phyloP scores from a whole-genome alignment of 495 filamentous ascomycete genomes.

The Talaromyces adpressus region DNA sequence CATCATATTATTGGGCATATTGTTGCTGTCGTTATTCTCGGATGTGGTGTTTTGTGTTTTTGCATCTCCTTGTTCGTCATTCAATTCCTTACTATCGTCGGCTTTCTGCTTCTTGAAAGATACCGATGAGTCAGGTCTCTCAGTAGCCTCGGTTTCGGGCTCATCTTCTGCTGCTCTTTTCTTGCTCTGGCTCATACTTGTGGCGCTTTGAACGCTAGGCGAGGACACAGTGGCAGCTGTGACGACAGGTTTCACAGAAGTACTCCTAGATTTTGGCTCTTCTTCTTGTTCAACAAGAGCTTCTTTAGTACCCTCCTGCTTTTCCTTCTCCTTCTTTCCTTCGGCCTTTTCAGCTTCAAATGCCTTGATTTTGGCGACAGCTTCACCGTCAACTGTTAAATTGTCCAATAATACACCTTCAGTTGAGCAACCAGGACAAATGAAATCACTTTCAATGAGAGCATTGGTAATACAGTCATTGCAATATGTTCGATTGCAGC shows the following conservation, averaged over 20 bases:
- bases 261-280: not conserved
- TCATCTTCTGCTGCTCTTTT: conserved; percentile 79
- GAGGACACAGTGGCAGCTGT: conserved; percentile 14
- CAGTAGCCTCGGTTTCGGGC: conserved; percentile 28
- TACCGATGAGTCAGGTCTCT: conserved; percentile 15
- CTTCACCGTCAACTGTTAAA: conserved; percentile 72
- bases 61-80: conserved; percentile 13
- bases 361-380: conserved; percentile 65
- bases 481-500: conserved; percentile 96
- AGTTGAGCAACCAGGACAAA: conserved; percentile 83
- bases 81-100: conserved; percentile 20
- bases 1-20: conserved; percentile 7
- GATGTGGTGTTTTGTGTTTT: conserved; percentile 7
- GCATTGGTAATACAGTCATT: conserved; percentile 97
- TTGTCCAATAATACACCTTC: conserved; percentile 92
- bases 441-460: conserved; percentile 94
- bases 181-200: conserved; percentile 40
- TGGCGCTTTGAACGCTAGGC: conserved; percentile 31
- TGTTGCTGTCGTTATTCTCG: conserved; percentile 11
- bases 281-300: not conserved
- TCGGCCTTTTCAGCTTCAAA: conserved; percentile 67
- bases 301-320: conserved; percentile 25
- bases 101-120: conserved; percentile 28
- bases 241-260: conserved; percentile 6
- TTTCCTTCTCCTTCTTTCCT: conserved; percentile 56